Evolutionary conservation across 257 asterid genomes (phyloP).

Genomic region (Buddleja alternifolia): DNA sequence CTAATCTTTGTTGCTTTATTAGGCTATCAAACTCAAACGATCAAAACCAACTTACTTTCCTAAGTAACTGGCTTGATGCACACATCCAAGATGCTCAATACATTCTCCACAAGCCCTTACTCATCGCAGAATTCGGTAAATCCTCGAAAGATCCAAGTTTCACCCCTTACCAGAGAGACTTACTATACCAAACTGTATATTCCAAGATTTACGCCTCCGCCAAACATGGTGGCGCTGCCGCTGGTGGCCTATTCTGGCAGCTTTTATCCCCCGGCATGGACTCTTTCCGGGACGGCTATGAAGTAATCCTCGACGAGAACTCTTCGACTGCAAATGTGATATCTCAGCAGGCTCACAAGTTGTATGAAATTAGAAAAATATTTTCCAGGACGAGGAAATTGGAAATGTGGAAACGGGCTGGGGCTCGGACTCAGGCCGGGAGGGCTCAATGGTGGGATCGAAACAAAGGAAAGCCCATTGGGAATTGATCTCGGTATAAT

Average conservation of each 20-base stretch:
- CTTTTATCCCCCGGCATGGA: constrained; percentile 73
- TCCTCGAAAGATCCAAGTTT: constrained; percentile 68
- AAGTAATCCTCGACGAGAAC: constrained; percentile 56
- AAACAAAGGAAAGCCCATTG: constrained; percentile 41
- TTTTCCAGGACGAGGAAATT: constrained; percentile 51
- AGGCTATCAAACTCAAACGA: constrained; percentile 61
- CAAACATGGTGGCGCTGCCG: constrained; percentile 79
- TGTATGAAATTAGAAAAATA: constrained; percentile 53
- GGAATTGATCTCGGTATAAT: constrained; percentile 35
- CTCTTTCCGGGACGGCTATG: constrained; percentile 74
- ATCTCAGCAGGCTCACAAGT: constrained; percentile 62
- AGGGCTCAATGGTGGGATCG: constrained; percentile 36
- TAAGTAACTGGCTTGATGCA: constrained; percentile 60
- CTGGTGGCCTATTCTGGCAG: constrained; percentile 95
- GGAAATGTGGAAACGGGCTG: constrained; percentile 49
- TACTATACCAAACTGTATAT: constrained; percentile 60
- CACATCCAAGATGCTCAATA: constrained; percentile 75
- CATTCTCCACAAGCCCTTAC: constrained; percentile 71
- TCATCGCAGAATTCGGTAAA: constrained; percentile 79
- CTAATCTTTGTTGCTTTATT: background rate
- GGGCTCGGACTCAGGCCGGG: constrained; percentile 32
- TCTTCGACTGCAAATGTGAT: constrained; percentile 70
- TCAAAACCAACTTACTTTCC: constrained; percentile 48
- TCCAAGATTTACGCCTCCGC: constrained; percentile 73
- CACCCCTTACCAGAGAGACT: constrained; percentile 60